Conservation (phyloP, 768 basidiomycete species). For the Suillus tomentosus region DNA sequence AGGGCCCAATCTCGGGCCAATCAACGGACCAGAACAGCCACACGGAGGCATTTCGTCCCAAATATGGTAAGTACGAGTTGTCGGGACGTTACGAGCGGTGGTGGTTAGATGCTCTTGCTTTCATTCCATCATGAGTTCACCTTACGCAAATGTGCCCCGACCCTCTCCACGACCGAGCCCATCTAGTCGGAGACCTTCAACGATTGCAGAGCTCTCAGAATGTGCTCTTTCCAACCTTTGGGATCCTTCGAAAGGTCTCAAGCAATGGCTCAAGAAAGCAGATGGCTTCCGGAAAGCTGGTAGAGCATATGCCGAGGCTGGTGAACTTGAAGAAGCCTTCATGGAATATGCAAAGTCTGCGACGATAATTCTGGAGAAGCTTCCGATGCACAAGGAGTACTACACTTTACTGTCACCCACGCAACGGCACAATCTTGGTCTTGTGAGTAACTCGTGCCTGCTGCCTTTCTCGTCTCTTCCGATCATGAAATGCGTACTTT, state of each 20-base stretch:
- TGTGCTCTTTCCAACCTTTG: conserved; percentile 55
- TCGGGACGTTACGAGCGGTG: conserved; percentile 11
- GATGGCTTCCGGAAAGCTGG: conserved; percentile 63
- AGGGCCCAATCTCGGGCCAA: neutral
- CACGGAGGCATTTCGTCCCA: conserved; percentile 4
- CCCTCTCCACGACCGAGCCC: conserved; percentile 13
- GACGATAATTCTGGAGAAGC: conserved; percentile 74
- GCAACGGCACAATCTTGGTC: conserved; percentile 66
- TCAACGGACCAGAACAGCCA: conserved; percentile 5
- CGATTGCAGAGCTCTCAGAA: conserved; percentile 69
- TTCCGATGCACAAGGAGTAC: conserved; percentile 76
- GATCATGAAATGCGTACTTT: conserved; percentile 10
- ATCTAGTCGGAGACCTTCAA: conserved; percentile 46
- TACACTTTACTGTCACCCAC: conserved; percentile 49
- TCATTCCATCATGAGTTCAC: conserved; percentile 18
- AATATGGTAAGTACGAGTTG: conserved; percentile 6
- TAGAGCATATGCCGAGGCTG: conserved; percentile 44
- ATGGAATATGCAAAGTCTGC: conserved; percentile 72
- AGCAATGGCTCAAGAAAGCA: conserved; percentile 64
- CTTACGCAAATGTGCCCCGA: conserved; percentile 10
- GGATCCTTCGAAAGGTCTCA: conserved; percentile 61
- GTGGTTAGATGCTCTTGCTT: conserved; percentile 9
- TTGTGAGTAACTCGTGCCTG: conserved; percentile 50
- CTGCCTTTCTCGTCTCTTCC: conserved; percentile 1
- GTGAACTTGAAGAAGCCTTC: conserved; percentile 73